Base-by-base conservation (phyloP, 23 red algal genomes). In the Gracilaria gracilis region DNA sequence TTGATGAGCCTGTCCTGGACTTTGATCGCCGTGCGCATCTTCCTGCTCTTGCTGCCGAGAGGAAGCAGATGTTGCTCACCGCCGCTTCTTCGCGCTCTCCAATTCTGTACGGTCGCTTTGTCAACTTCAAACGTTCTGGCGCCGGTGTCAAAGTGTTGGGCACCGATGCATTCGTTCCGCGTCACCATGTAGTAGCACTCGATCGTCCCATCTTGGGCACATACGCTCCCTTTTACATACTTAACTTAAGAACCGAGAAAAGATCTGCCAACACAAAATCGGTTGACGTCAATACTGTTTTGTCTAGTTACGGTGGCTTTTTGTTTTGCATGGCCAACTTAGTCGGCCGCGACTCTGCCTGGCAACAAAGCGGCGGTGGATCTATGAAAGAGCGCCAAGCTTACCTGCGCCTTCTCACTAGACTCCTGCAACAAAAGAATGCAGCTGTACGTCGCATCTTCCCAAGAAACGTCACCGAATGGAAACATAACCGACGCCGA, bases 1-100 rank as follows among this genome's bases (percentile, higher is more conserved):
- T 98, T 85, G 69, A 90, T 48, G 96, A 98, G 69, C 96, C 96
- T 2, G 88, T 89, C 34, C 24, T 98, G 1, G 96, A 98, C 71
- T 82, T 94, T 47, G 79, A 82, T 46, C 37, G 61, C 20, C 71
- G 79, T 42, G 23, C 66, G 20, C 36, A 48, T 5, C 37, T 95
- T 55, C 86, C 74, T 23, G 75, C 93, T 66, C 61, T 84, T 58
- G 53, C 38, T 9, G 79, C 93, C n/a, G 85, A 75, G 58, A 62
- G 79, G 46, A 50, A 76, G 39, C 78, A 31, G 19, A 46, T 87
- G 57, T 44, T 88, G 8, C 47, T 72, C 58, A 83, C 50, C n/a
- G 49, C 79, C 17, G 75, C 59, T 24, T 39, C 67, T 4, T 61
- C 67, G 69, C 21, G 33, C 23, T 79, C 87, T 9, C 28, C 44